Conservation (phyloP, 805 yeast species). For the Priceomyces fermenticarens region DNA sequence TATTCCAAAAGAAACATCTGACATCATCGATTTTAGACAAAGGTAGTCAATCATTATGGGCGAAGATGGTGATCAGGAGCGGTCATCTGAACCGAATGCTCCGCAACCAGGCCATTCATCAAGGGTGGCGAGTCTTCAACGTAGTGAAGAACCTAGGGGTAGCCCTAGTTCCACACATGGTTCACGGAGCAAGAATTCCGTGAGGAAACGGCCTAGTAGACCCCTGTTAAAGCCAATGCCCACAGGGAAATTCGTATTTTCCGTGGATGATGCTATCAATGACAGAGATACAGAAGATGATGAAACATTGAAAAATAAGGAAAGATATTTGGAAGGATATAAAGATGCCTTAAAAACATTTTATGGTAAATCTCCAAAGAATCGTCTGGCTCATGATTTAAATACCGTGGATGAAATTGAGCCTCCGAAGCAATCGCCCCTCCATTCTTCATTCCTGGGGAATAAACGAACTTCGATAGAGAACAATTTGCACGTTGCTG, state of each 20-base stretch:
- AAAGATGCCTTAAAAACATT: constrained; percentile 60
- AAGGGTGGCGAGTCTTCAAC: not conserved
- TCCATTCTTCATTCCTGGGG: too few relatives aligned
- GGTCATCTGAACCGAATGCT: not conserved
- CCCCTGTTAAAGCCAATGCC: constrained; percentile 31
- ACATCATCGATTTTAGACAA: not conserved
- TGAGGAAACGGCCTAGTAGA: constrained; percentile 18
- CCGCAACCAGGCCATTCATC: constrained; percentile 4
- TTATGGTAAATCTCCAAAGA: constrained; percentile 17
- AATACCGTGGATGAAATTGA: too few relatives aligned
- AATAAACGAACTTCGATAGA: not conserved
- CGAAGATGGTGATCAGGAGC: not conserved
- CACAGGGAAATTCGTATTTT: constrained; percentile 46
- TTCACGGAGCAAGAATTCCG: constrained; percentile 8
- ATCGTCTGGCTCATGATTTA: not conserved
- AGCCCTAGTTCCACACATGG: constrained; percentile 11
- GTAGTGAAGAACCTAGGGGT: constrained; percentile 2
- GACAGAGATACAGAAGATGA: constrained; percentile 58
- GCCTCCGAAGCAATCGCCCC: too few relatives aligned
- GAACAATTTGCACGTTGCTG: constrained; percentile 19
- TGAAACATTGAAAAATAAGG: constrained; percentile 39
- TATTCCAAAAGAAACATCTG: not conserved
- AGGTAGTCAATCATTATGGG: not conserved
- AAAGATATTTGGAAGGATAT: constrained; percentile 63
- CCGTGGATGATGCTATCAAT: constrained; percentile 79